Evolutionary conservation across 1,139 yeast genomes (phyloP).

Genomic region (Nakaseomyces nivariensis): DNA sequence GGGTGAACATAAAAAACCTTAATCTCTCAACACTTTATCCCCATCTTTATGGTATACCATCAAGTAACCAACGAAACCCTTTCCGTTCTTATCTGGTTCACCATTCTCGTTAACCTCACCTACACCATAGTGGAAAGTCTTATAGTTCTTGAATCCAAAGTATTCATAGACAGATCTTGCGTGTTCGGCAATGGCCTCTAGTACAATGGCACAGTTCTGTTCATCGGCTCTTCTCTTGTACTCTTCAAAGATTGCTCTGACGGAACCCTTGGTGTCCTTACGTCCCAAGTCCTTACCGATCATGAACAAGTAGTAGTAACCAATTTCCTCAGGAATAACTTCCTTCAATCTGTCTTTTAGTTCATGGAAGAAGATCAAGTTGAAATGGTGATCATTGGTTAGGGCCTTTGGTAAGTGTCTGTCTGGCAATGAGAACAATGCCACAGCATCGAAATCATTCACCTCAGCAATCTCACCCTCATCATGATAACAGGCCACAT

Average conservation of each 20-base stretch:
- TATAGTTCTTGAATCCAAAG: constrained; percentile 28
- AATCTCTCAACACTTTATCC: constrained; percentile 7
- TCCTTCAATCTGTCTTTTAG: constrained; percentile 13
- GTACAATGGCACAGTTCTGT: constrained; percentile 25
- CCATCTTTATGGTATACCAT: constrained; percentile 27
- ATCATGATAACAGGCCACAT: constrained; percentile 19
- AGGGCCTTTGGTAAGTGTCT: constrained; percentile 16
- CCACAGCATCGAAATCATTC: constrained; percentile 27
- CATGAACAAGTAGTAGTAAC: constrained; percentile 25
- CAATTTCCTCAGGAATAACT: constrained; percentile 20
- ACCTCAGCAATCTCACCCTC: constrained; percentile 27
- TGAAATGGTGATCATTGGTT: constrained; percentile 24
- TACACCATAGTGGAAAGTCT: constrained; percentile 26
- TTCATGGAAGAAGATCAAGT: constrained; percentile 22
- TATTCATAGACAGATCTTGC: constrained; percentile 30
- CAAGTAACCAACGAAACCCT: constrained; percentile 24
- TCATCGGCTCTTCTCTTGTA: constrained; percentile 27
- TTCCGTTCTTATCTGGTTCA: constrained; percentile 22
- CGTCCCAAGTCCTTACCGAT: constrained; percentile 25
- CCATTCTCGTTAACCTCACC: constrained; percentile 26
- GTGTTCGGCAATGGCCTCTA: constrained; percentile 29
- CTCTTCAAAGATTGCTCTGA: constrained; percentile 25
- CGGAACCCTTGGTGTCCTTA: constrained; percentile 24
- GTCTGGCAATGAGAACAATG: constrained; percentile 24
- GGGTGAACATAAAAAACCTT: neutral